Conservation (phyloP, 495 filamentous ascomycete genomes). For the Aspergillus nanangensis region DNA sequence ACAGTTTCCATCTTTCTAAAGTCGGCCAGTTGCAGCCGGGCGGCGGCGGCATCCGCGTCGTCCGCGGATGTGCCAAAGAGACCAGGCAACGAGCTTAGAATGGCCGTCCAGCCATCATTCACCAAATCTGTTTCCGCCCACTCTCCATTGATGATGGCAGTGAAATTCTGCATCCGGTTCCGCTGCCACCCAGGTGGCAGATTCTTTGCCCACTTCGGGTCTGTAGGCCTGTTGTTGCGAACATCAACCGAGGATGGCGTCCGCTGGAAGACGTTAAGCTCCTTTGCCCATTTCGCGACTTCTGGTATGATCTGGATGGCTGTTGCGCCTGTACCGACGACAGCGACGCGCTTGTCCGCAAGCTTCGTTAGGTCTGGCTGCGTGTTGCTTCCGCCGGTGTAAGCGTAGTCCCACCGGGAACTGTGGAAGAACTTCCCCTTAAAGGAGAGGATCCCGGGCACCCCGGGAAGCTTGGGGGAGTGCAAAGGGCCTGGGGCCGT, state of each 20-base stretch:
- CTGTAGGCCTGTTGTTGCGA: slow-evolving; percentile 33
- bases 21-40: background rate
- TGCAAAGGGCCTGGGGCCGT: slow-evolving; percentile 9
- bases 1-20: slow-evolving; percentile 5
- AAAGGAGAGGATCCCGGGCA: slow-evolving; percentile 10
- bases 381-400: slow-evolving; percentile 38
- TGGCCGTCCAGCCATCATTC: slow-evolving; percentile 2
- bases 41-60: background rate
- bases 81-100: background rate
- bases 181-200: slow-evolving; percentile 44
- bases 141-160: background rate
- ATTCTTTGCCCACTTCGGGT: slow-evolving; percentile 14
- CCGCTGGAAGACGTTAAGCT: slow-evolving; percentile 41
- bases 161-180: slow-evolving; percentile 30
- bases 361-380: slow-evolving; percentile 24
- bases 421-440: slow-evolving; percentile 28
- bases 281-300: slow-evolving; percentile 18
- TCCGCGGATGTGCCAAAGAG: background rate
- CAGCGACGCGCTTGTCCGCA: slow-evolving; percentile 38
- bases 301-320: slow-evolving; percentile 34
- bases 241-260: slow-evolving; percentile 42
- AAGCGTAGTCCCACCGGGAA: slow-evolving; percentile 31
- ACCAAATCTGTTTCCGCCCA: background rate
- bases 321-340: slow-evolving; percentile 44
- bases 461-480: slow-evolving; percentile 20